Evolutionary conservation across 2,329 filamentous ascomycete genomes (phyloP).

Genomic region (Colletotrichum gloeosporioides): DNA sequence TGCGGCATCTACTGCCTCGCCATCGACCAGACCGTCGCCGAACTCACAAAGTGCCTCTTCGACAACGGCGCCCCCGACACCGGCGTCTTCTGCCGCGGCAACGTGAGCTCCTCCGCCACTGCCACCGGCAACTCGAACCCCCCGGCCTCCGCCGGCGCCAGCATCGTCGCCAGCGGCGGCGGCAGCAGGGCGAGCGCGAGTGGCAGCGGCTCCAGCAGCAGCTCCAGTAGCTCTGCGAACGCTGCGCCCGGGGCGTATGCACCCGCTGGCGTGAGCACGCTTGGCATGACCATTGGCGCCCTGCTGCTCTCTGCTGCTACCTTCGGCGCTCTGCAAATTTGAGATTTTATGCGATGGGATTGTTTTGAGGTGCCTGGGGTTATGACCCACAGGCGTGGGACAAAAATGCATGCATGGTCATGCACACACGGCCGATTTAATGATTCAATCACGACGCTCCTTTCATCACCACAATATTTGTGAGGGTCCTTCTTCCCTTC

Average conservation of each 20-base stretch:
- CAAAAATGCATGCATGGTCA: not conserved
- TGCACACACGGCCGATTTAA: not conserved
- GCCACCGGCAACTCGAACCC: conserved; percentile 32
- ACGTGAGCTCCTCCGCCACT: conserved; percentile 41
- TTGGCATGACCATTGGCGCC: conserved; percentile 39
- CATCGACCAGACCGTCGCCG: conserved; percentile 32
- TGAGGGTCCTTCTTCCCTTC: no score
- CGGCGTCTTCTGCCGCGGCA: conserved; percentile 50
- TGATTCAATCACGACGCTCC: not conserved
- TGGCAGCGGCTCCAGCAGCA: conserved; percentile 10
- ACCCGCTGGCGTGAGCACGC: conserved; percentile 29
- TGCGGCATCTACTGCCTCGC: conserved; percentile 57
- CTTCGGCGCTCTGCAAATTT: conserved; percentile 25
- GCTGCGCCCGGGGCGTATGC: not conserved
- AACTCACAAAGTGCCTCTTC: conserved; percentile 41
- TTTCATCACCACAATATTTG: no score
- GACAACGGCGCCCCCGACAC: conserved; percentile 38
- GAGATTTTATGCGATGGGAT: not conserved
- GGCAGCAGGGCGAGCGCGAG: conserved; percentile 1
- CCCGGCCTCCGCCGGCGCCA: conserved; percentile 35
- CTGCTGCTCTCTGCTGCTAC: conserved; percentile 38
- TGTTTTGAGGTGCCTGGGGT: no score
- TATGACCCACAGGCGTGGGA: not conserved
- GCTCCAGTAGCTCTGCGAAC: not conserved
- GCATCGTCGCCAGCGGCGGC: conserved; percentile 31